These are phyloP conservation scores for Dendryphion nanum DNA, from an alignment of 2,329 filamentous ascomycete species.

Conservation along the genomic window DNA sequence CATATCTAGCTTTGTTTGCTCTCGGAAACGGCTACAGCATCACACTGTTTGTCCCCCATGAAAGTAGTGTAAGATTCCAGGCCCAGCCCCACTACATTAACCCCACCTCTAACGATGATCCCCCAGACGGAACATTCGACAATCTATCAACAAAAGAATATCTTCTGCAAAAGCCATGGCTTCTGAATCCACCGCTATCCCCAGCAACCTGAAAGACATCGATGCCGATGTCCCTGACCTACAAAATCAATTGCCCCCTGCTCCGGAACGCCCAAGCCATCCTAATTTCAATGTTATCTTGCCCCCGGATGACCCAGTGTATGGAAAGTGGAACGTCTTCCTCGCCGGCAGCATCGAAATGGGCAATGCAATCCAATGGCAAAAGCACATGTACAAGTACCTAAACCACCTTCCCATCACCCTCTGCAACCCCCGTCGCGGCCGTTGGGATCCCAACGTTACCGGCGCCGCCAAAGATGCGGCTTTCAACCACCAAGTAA, in stretches of 20 bases:
- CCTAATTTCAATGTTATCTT: constrained; percentile 4
- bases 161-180: too few species aligned
- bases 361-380: constrained; percentile 52
- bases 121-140: too few species aligned
- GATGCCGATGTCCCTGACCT: constrained; percentile 22
- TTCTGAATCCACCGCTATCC: too few species aligned
- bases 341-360: constrained; percentile 58
- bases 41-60: too few species aligned
- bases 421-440: constrained; percentile 57
- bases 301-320: constrained; percentile 10
- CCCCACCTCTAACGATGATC: too few species aligned
- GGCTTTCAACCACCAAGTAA: constrained; percentile 54
- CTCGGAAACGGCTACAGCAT: too few species aligned
- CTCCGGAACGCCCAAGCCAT: constrained; percentile 2
- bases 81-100: too few species aligned
- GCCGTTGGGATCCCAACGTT: constrained; percentile 58
- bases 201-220: too few species aligned
- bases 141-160: too few species aligned
- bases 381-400: constrained; percentile 41
- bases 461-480: constrained; percentile 41
- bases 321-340: constrained; percentile 47
- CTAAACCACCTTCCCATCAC: constrained; percentile 50
- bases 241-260: constrained; percentile 17
- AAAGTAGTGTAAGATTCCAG: too few species aligned
- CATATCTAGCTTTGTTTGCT: too few species aligned